Percentiles rank a stretch among this genome's conserved stretches.
Evolutionary conservation across 208 protist species (phyloP).

Genomic region (Tetramitus jugosus): DNA sequence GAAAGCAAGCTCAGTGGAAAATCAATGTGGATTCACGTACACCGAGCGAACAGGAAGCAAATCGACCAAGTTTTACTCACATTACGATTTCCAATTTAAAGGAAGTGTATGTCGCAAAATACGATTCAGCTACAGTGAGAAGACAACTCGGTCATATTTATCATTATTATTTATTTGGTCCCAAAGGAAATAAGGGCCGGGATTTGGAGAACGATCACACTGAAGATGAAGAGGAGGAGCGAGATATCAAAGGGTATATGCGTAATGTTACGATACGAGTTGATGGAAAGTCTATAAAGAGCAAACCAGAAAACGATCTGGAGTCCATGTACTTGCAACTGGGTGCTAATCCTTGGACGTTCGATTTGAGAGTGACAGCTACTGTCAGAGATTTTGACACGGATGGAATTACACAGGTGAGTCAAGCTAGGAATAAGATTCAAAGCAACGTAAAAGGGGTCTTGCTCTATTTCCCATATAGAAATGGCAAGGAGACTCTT

Average conservation of each 20-base stretch:
- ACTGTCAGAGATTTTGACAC: background rate
- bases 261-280: constrained; percentile 7
- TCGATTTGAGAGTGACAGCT: constrained; percentile 21
- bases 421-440: background rate
- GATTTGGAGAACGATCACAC: background rate
- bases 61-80: constrained; percentile 18
- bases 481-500: constrained; percentile 27
- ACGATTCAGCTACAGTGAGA: background rate
- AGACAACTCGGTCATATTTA: constrained; percentile 27
- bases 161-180: constrained; percentile 32
- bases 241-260: background rate
- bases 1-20: constrained; percentile 18
- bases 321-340: constrained; percentile 24
- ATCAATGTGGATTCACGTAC: background rate
- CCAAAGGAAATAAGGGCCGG: constrained; percentile 26
- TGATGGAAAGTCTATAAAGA: constrained; percentile 19
- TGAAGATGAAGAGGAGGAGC: constrained; percentile 19
- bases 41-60: constrained; percentile 14
- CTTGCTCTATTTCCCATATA: constrained; percentile 29
- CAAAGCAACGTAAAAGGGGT: constrained; percentile 27
- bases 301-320: background rate
- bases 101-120: background rate
- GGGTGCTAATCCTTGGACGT: constrained; percentile 16
- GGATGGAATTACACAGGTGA: background rate
- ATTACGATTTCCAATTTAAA: constrained; percentile 27